These are phyloP conservation scores for Aspergillus sp. DNA, from an alignment of 2,329 filamentous ascomycete genomes.

Conservation along the genomic window DNA sequence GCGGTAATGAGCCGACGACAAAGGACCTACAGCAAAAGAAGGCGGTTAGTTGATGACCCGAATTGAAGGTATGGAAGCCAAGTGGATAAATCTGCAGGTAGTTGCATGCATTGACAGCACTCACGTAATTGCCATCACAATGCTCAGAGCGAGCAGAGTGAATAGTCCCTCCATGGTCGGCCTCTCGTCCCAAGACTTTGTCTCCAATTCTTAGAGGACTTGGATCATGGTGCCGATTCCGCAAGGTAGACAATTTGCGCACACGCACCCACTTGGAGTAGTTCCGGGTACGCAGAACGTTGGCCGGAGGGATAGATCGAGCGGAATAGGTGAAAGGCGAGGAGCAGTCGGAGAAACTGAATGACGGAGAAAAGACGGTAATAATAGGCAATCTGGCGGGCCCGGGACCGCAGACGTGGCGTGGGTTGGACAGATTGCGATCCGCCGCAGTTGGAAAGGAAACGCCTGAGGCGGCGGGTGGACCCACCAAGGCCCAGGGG, in stretches of 20 bases:
- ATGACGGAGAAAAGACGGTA: not conserved
- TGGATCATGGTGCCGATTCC: conserved; percentile 28
- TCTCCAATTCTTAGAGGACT: conserved; percentile 25
- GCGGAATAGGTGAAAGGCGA: not conserved
- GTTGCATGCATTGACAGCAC: conserved; percentile 20
- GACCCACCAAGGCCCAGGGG: conserved; percentile 12
- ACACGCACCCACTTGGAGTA: not conserved
- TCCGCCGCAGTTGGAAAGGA: conserved; percentile 20
- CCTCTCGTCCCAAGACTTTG: conserved; percentile 34
- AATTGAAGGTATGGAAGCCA: not conserved
- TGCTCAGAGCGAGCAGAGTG: conserved; percentile 63
- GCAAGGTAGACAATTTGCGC: conserved; percentile 5
- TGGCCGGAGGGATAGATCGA: not conserved
- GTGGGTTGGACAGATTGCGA: conserved; percentile 20
- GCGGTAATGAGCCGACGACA: conserved; percentile 82
- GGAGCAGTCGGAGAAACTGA: conserved; percentile 2
- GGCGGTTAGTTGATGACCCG: conserved; percentile 11
- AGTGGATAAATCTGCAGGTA: not conserved
- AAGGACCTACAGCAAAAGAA: conserved; percentile 67
- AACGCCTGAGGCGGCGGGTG: conserved; percentile 12
- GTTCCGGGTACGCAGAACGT: not conserved
- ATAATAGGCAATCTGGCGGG: not conserved
- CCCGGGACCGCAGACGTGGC: conserved; percentile 19
- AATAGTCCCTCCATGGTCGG: conserved; percentile 60
- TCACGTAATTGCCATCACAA: conserved; percentile 65